These are phyloP conservation scores for Cercospora sesami DNA, from an alignment of 2,329 filamentous ascomycete genomes.

Conservation along the genomic window DNA sequence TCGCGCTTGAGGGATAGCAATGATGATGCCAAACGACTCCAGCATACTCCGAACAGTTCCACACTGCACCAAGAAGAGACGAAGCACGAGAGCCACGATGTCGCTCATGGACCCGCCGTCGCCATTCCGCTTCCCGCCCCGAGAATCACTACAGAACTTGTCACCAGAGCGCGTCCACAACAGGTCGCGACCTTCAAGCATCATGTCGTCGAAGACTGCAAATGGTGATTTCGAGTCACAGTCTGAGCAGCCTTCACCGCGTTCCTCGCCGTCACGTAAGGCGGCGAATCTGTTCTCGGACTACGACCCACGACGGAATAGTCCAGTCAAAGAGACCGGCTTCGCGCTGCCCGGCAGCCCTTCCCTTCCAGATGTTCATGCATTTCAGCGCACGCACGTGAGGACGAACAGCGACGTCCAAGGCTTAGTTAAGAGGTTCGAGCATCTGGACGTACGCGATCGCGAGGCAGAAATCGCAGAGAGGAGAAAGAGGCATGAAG, in stretches of 20 bases:
- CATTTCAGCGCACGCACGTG: conserved; percentile 39
- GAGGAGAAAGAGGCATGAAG: conserved; percentile 46
- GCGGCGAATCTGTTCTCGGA: conserved; percentile 36
- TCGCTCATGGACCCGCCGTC: conserved; percentile 14
- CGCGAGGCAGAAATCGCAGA: conserved; percentile 44
- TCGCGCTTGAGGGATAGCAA: background rate
- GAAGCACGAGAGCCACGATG: conserved; percentile 3
- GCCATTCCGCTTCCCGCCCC: conserved; percentile 55
- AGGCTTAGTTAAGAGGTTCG: conserved; percentile 67
- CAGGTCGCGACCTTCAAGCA: conserved; percentile 41
- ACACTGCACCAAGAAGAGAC: background rate
- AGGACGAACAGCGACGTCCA: conserved; percentile 62
- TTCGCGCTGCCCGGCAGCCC: conserved; percentile 31
- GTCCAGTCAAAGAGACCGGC: conserved; percentile 22
- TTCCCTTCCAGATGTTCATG: conserved; percentile 36
- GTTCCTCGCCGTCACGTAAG: conserved; percentile 39
- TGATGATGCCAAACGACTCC: background rate
- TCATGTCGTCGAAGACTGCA: conserved; percentile 29
- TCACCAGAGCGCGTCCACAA: conserved; percentile 65
- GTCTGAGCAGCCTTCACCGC: conserved; percentile 28
- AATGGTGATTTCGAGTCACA: conserved; percentile 9
- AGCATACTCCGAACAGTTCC: background rate
- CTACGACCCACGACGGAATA: conserved; percentile 29
- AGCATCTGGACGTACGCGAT: conserved; percentile 61
- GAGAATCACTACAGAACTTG: conserved; percentile 56